Percentiles rank a stretch among this genome's conserved stretches.
These are phyloP conservation scores for Zoysia japonica DNA, from an alignment of 176 grass and related monocot species.

Conservation along the genomic window DNA sequence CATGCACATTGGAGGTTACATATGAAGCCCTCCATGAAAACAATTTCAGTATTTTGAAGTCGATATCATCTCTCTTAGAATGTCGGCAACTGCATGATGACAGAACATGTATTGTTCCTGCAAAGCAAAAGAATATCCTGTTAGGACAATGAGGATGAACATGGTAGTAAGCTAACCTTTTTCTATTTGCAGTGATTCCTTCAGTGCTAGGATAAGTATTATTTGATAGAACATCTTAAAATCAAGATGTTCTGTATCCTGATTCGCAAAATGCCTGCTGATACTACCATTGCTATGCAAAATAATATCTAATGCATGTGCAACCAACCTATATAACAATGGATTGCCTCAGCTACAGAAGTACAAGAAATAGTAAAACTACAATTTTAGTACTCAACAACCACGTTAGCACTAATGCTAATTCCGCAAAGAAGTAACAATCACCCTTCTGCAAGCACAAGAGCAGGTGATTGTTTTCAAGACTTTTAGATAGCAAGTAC, in stretches of 20 bases:
- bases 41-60: constrained; percentile 32
- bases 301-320: background rate
- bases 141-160: background rate
- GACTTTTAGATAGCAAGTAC: background rate
- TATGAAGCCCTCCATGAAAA: constrained; percentile 32
- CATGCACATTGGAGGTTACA: background rate
- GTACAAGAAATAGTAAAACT: background rate
- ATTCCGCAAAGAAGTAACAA: constrained; percentile 13
- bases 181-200: background rate
- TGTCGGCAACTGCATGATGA: constrained; percentile 56
- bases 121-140: constrained; percentile 13
- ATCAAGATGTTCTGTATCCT: background rate
- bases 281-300: background rate
- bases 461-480: background rate
- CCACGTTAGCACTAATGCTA: background rate
- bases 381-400: background rate
- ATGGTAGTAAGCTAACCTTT: background rate
- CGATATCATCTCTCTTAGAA: constrained; percentile 59
- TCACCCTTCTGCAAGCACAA: background rate
- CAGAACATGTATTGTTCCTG: constrained; percentile 91
- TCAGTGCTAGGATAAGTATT: background rate
- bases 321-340: background rate
- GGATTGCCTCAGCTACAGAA: background rate
- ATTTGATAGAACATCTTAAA: background rate
- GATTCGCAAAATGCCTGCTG: background rate